Evolutionary conservation across 257 asterid genomes (phyloP).

Genomic region (Penstemon davidsonii): DNA sequence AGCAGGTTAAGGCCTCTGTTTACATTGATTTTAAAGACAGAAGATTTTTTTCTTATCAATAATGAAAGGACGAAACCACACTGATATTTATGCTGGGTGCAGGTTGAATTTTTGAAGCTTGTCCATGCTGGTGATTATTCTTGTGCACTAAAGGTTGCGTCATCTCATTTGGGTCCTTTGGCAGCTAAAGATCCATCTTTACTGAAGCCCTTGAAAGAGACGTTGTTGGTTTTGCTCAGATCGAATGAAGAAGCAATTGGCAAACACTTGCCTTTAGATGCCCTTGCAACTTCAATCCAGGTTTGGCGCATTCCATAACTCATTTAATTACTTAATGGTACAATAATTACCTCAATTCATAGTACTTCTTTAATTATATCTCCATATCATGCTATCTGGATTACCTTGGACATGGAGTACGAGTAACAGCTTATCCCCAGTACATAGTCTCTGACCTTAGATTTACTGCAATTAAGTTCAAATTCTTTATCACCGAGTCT

Average conservation of each 20-base stretch:
- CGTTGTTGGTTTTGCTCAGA: slow-evolving; percentile 74
- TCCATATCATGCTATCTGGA: not conserved
- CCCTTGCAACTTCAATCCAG: slow-evolving; percentile 96
- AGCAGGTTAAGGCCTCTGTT: slow-evolving; percentile 57
- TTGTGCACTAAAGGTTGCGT: slow-evolving; percentile 80
- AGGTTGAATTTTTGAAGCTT: slow-evolving; percentile 92
- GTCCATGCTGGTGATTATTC: slow-evolving; percentile 72
- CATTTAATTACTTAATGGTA: slow-evolving; percentile 14
- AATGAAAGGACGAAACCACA: slow-evolving; percentile 17
- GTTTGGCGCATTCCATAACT: slow-evolving; percentile 35
- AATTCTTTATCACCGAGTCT: not conserved
- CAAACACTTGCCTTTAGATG: slow-evolving; percentile 59
- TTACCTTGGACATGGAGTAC: not conserved
- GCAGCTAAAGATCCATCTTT: slow-evolving; percentile 72
- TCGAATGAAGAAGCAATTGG: slow-evolving; percentile 67
- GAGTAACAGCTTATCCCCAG: slow-evolving; percentile 8
- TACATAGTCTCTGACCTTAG: slow-evolving; percentile 6
- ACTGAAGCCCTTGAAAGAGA: slow-evolving; percentile 88
- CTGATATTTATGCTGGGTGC: slow-evolving; percentile 30
- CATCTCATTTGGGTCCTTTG: slow-evolving; percentile 89
- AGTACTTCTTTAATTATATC: not conserved
- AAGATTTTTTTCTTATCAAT: not conserved
- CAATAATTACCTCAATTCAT: not conserved
- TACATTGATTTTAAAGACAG: not conserved
- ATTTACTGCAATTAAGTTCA: slow-evolving; percentile 12